Percentiles rank a stretch among this genome's conserved stretches.
These are phyloP conservation scores for Cicer pinnatifidum DNA, from an alignment of 306 rosid genomes.

Conservation along the genomic window DNA sequence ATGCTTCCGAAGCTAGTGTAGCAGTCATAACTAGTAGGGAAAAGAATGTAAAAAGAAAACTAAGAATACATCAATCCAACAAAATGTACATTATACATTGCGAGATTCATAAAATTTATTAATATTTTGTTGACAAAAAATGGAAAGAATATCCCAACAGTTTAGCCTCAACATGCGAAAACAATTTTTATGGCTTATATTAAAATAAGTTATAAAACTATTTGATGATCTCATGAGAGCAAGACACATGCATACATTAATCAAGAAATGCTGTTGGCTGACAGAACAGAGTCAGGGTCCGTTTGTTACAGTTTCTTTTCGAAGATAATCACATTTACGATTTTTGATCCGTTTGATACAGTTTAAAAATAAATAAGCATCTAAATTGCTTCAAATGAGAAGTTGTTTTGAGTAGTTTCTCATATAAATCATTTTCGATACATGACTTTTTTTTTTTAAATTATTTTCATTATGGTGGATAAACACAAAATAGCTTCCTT, in stretches of 20 bases:
- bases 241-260: neutral
- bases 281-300: neutral
- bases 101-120: neutral
- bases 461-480: too few relatives aligned
- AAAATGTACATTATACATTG: conserved; percentile 7
- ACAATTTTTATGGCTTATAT: neutral
- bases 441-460: too few relatives aligned
- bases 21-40: conserved; percentile 52
- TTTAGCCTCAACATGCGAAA: conserved; percentile 13
- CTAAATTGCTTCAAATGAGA: too few relatives aligned
- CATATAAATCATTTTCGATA: too few relatives aligned
- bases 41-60: neutral
- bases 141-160: neutral
- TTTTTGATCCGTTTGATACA: too few relatives aligned
- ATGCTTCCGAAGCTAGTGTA: conserved; percentile 49
- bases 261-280: conserved; percentile 10
- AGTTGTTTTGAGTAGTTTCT: too few relatives aligned
- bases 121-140: neutral
- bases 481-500: too few relatives aligned
- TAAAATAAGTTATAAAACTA: conserved; percentile 16
- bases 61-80: conserved; percentile 12
- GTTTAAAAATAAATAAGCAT: too few relatives aligned
- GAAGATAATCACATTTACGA: too few relatives aligned
- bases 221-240: neutral
- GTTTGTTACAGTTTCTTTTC: too few relatives aligned